Evolutionary conservation across 2,329 filamentous ascomycete species (phyloP).

Genomic region (Ascochyta fabae): DNA sequence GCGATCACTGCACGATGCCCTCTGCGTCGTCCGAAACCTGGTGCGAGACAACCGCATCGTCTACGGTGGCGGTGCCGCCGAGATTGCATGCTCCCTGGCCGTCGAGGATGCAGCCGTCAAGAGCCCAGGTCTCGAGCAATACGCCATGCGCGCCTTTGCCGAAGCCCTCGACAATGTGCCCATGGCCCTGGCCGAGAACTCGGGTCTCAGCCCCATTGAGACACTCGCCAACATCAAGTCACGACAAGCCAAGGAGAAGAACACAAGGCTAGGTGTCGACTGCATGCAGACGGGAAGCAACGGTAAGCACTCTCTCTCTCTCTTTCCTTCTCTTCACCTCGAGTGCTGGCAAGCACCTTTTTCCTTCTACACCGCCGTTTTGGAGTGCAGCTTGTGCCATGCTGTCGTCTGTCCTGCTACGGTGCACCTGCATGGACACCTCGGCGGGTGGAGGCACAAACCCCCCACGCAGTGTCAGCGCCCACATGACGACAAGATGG

Average conservation of each 20-base stretch:
- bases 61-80: slow-evolving; percentile 94
- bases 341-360: slow-evolving; percentile 2
- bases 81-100: slow-evolving; percentile 95
- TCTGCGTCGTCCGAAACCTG: slow-evolving; percentile 96
- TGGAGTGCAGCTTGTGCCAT: not conserved
- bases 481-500: slow-evolving; percentile 5
- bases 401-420: not conserved
- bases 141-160: slow-evolving; percentile 97
- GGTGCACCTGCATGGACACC: not conserved
- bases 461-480: slow-evolving; percentile 8
- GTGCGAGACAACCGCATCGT: slow-evolving; percentile 96
- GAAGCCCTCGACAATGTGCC: slow-evolving; percentile 93
- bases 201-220: slow-evolving; percentile 92
- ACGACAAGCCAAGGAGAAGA: slow-evolving; percentile 88
- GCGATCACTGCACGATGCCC: slow-evolving; percentile 93
- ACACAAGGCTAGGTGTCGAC: slow-evolving; percentile 85
- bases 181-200: slow-evolving; percentile 97
- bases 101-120: slow-evolving; percentile 94
- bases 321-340: not conserved
- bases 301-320: slow-evolving; percentile 58
- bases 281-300: slow-evolving; percentile 97
- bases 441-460: not conserved
- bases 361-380: slow-evolving; percentile 1
- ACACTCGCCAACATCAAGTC: slow-evolving; percentile 95
- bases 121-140: slow-evolving; percentile 97